Base-by-base conservation (phyloP, 805 yeast species). In the baker's yeast (Saccharomyces cerevisiae) region DNA sequence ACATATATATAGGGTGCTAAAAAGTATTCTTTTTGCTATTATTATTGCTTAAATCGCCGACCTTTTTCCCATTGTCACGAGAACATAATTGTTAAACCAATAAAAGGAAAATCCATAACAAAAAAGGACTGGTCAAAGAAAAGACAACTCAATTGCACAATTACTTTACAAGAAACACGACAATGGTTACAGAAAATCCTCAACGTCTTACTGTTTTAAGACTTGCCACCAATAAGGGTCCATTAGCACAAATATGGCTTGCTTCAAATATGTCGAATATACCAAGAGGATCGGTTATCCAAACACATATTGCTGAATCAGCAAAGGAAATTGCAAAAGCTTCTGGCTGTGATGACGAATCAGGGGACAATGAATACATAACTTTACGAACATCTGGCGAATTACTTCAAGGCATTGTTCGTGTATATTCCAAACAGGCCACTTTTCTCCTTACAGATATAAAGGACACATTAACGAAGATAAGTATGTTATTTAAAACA, bases 161-260 rank as follows among this genome's bases (percentile, higher is more conserved):
- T 21, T 14, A 4, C 26, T 30, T 9, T 10, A 29, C 27, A 46
- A 1, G 14, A 52, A 32, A 26, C 27, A 43, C 8, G 24, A 32
- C 26, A 46, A 32, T 31, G 41, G 14, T n/a, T 30, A 47, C 24
- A 11, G 24, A 46, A 32, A 46, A 50, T 32, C 51, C 53, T 46
- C 48, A 51, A 36, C 43, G 43, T 17, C 43, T 36, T 51, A 49
- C 52, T 13, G 48, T 50, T 28, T 55, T 60, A 29, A 58, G 62
- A 50, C 55, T 66, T 11, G 57, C 66, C 22, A 76, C 87, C 1
- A 83, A 81, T 56, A 84, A 84, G 65, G 95, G 96, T 2, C 96
- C 96, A 1, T 74, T 90, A 56, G 96, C 95, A 2, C 87, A 85
- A 59, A 90, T 89, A 8, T 90, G 97, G 97, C 76, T 90, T 49